phyloP scores from a whole-genome alignment of 257 asterid species.

The Solanum etuberosum region DNA sequence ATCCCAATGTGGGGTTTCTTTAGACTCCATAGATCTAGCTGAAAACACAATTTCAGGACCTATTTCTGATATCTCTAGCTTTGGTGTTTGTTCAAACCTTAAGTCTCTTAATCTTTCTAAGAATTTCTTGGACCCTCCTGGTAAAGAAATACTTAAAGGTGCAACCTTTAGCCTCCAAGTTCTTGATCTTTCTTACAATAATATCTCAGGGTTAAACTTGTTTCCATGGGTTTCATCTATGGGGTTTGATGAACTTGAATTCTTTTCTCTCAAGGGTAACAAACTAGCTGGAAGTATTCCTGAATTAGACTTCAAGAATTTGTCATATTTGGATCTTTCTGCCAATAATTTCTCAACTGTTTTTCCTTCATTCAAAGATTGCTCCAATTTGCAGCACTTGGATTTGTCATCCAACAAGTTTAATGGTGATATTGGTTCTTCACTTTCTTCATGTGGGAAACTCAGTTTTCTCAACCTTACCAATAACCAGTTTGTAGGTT shows the following conservation, averaged over 20 bases:
- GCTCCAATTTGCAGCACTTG: constrained; percentile 51
- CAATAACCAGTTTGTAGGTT: constrained; percentile 48
- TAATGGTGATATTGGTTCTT: constrained; percentile 41
- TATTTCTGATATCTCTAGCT: constrained; percentile 32
- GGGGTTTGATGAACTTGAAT: constrained; percentile 35
- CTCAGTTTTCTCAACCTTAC: constrained; percentile 69
- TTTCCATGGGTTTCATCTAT: constrained; percentile 47
- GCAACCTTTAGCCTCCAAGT: constrained; percentile 4
- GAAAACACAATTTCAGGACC: constrained; percentile 65
- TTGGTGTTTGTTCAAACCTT: constrained; percentile 52
- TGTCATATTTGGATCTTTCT: constrained; percentile 62
- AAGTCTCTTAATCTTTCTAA: constrained; percentile 49
- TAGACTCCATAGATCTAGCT: constrained; percentile 64
- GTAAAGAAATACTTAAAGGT: constrained; percentile 4
- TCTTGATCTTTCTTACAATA: constrained; percentile 83
- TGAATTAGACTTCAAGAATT: constrained; percentile 30
- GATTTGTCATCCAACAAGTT: constrained; percentile 72
- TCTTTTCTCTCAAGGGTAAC: constrained; percentile 54
- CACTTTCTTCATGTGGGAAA: constrained; percentile 45
- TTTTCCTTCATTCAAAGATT: constrained; percentile 43
- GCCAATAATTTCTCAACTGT: constrained; percentile 49
- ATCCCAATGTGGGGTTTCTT: constrained; percentile 25
- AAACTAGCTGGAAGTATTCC: constrained; percentile 37
- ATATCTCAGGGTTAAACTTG: constrained; percentile 41
- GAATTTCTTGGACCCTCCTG: constrained; percentile 45